Conservation (phyloP, 306 rosid species). For the Coriaria nepalensis region DNA sequence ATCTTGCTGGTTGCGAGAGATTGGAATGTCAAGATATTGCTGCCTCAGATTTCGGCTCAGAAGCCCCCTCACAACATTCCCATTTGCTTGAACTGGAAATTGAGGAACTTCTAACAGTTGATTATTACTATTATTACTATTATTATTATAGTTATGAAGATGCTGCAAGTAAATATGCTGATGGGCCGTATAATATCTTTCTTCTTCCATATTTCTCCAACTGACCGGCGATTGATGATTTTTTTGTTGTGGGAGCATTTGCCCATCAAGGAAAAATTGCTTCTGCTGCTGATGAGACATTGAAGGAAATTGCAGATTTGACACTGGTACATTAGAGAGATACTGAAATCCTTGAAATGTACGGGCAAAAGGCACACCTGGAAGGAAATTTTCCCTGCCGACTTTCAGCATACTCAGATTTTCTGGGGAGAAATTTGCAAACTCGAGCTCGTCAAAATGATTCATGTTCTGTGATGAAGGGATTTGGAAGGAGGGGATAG, state of each 20-base stretch:
- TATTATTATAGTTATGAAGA: no score
- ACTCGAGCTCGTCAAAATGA: no score
- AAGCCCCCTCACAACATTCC: conserved; percentile 15
- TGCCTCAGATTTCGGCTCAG: conserved; percentile 15
- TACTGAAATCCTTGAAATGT: conserved; percentile 15
- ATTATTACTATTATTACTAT: no score
- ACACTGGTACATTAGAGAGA: conserved; percentile 23
- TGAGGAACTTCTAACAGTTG: conserved; percentile 26
- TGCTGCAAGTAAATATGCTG: conserved; percentile 24
- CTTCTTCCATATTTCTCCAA: conserved; percentile 35
- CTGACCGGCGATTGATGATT: conserved; percentile 21
- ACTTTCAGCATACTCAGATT: no score
- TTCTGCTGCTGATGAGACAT: conserved; percentile 27
- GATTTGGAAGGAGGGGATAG: no score
- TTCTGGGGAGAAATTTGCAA: no score
- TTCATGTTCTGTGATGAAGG: no score
- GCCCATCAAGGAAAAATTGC: conserved; percentile 18
- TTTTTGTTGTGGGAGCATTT: conserved; percentile 19
- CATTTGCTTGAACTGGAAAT: conserved; percentile 22
- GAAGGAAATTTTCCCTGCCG: conserved; percentile 20
- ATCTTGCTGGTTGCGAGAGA: conserved; percentile 21
- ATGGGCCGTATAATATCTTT: conserved; percentile 17
- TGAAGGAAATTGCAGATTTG: conserved; percentile 28
- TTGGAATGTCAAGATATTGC: conserved; percentile 24
- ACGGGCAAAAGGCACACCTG: conserved; percentile 14